A percentile compares a stretch with the other conserved stretches of the same genome.
Conservation (phyloP, 2,329 filamentous ascomycete species). For the Ilyonectria mors-panacis region DNA sequence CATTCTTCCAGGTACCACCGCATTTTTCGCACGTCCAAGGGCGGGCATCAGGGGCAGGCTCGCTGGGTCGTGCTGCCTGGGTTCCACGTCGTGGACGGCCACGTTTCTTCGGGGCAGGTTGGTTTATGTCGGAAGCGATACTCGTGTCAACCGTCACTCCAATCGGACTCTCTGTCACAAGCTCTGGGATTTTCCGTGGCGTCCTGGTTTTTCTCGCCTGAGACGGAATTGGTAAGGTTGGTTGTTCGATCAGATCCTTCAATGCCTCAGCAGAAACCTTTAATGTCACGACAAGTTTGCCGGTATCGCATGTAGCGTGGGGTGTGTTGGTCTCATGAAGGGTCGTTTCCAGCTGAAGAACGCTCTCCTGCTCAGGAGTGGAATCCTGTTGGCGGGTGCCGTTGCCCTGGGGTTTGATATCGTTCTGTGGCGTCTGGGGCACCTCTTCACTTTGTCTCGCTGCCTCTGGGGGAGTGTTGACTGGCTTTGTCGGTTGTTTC, state of each 20-base stretch:
- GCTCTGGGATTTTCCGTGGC: conserved; percentile 1
- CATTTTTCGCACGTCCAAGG: conserved; percentile 68
- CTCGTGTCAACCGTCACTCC: conserved; percentile 7
- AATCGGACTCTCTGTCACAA: conserved; percentile 7
- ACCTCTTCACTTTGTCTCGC: neutral
- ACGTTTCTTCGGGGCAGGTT: conserved; percentile 47
- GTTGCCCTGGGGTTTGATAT: neutral
- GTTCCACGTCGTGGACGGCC: conserved; percentile 39
- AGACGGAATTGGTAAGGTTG: neutral
- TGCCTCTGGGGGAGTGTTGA: neutral
- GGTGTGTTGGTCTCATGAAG: neutral
- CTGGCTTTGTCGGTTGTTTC: neutral
- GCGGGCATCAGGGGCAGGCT: conserved; percentile 42
- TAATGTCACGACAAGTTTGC: conserved; percentile 14
- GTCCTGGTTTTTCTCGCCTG: conserved; percentile 9
- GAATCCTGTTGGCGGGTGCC: neutral
- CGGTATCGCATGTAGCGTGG: neutral
- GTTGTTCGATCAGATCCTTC: conserved; percentile 2
- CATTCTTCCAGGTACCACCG: conserved; percentile 70
- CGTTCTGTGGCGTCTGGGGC: neutral
- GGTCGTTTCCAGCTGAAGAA: neutral
- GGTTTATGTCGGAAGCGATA: conserved; percentile 7
- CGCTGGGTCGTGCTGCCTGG: conserved; percentile 22
- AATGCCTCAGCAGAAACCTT: conserved; percentile 10
- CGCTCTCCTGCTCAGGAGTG: neutral